phyloP scores from a whole-genome alignment of 371 early-diverging fungal species.

The Rhizopus sp. region DNA sequence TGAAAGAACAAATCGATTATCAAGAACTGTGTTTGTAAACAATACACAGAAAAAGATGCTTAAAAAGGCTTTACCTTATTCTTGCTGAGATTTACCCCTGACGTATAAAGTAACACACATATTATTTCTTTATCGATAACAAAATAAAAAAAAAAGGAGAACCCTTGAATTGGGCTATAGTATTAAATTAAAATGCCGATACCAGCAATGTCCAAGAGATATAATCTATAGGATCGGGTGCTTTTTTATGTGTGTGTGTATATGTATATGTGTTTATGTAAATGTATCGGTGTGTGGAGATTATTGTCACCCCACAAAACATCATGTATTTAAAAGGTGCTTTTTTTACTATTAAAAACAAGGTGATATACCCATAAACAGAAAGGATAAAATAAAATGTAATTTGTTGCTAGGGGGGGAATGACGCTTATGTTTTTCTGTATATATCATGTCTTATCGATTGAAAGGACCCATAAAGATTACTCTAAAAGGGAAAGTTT shows the following conservation, averaged over 20 bases:
- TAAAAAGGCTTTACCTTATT: conserved; percentile 50
- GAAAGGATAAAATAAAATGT: too few species aligned
- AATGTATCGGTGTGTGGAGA: too few species aligned
- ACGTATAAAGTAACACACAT: neutral
- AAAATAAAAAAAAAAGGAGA: too few species aligned
- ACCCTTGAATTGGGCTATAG: neutral
- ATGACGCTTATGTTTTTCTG: neutral
- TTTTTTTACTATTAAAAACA: too few species aligned
- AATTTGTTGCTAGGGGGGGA: too few species aligned
- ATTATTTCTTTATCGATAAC: neutral
- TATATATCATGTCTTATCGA: conserved; percentile 3
- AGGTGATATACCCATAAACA: too few species aligned
- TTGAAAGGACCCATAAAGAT: neutral
- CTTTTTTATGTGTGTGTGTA: neutral
- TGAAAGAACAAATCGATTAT: conserved; percentile 49
- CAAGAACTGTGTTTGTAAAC: conserved; percentile 32
- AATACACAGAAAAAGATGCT: conserved; percentile 51
- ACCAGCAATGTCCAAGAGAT: too few species aligned
- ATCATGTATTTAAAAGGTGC: too few species aligned
- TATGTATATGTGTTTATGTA: too few species aligned
- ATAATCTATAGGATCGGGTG: neutral
- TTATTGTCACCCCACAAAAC: too few species aligned
- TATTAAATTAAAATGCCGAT: neutral
- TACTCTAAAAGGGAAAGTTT: neutral
- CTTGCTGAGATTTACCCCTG: conserved; percentile 16